A percentile compares a stretch with the other conserved stretches of the same genome.
Conservation (phyloP, 2,329 filamentous ascomycete species). For the Aurifilum marmelostoma region DNA sequence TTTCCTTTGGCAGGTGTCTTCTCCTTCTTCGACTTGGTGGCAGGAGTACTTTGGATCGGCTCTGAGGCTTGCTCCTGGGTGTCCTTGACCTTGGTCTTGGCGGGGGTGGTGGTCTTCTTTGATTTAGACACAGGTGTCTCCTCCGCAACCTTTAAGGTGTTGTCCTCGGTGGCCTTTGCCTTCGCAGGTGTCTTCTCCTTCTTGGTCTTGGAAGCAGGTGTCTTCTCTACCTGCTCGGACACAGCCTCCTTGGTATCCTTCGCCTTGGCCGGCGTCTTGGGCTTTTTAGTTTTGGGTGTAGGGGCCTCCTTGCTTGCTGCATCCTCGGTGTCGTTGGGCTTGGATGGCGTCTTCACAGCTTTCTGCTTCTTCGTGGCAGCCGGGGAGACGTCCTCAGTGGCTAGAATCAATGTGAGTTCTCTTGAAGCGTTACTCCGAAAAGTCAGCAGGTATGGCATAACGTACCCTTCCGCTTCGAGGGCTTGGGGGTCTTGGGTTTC, state of each 20-base stretch:
- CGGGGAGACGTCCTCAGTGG: constrained; percentile 27
- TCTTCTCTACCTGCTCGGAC: constrained; percentile 5
- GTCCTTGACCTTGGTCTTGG: constrained; percentile 6
- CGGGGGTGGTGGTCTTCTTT: constrained; percentile 25
- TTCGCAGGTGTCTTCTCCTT: constrained; percentile 17
- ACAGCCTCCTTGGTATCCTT: constrained; percentile 13
- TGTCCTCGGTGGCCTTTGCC: constrained; percentile 6
- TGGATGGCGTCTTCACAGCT: constrained; percentile 24
- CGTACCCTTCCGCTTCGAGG: constrained; percentile 29
- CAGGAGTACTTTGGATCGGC: constrained; percentile 13
- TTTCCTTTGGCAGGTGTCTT: constrained; percentile 27
- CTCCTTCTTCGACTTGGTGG: constrained; percentile 25
- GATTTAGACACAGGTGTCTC: constrained; percentile 9
- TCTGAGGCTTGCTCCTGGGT: constrained; percentile 1
- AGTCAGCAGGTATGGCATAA: neutral
- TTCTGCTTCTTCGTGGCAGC: constrained; percentile 27
- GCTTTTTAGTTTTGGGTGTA: constrained; percentile 19
- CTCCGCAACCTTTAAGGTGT: neutral
- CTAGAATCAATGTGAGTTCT: constrained; percentile 13
- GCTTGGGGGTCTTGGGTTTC: constrained; percentile 26
- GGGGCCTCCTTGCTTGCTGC: constrained; percentile 6
- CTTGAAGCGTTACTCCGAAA: neutral
- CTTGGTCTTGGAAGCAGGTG: constrained; percentile 23
- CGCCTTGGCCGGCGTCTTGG: constrained; percentile 23
- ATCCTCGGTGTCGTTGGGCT: constrained; percentile 14